phyloP scores from a whole-genome alignment of 176 grass and related monocot genomes.

The Aegilops umbellulata region DNA sequence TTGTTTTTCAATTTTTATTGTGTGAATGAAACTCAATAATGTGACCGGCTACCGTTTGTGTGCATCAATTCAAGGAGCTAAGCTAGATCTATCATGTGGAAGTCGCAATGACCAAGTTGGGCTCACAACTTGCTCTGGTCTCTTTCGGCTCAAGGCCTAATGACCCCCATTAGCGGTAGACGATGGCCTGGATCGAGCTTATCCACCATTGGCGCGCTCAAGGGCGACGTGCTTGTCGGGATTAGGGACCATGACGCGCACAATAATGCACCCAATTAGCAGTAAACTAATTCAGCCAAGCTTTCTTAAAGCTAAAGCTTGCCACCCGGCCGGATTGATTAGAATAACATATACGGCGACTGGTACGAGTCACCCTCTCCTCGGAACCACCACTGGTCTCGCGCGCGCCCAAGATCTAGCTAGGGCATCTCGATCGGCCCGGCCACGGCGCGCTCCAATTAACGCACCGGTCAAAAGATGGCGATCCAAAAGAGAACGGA shows the following conservation, averaged over 20 bases:
- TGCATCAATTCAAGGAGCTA: not conserved
- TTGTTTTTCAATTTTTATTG: not conserved
- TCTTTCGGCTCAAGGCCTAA: conserved; percentile 61
- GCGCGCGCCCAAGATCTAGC: conserved; percentile 47
- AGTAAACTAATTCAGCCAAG: conserved; percentile 39
- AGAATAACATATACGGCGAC: conserved; percentile 42
- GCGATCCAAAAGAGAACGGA: conserved; percentile 31
- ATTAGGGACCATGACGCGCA: conserved; percentile 66
- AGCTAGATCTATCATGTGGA: not conserved
- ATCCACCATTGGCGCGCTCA: conserved; percentile 50
- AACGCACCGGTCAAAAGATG: conserved; percentile 24
- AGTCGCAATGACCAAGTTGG: conserved; percentile 36
- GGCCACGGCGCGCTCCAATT: conserved; percentile 20
- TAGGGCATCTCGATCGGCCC: conserved; percentile 42
- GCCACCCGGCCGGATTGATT: conserved; percentile 26
- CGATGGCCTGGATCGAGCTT: conserved; percentile 32
- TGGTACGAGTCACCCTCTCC: conserved; percentile 60
- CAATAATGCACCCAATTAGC: conserved; percentile 49
- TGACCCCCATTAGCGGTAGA: conserved; percentile 41
- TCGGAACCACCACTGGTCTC: conserved; percentile 53
- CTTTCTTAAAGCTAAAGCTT: conserved; percentile 88
- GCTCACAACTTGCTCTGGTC: conserved; percentile 29
- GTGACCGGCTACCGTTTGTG: not conserved
- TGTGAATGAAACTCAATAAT: not conserved
- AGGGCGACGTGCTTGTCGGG: conserved; percentile 71